These are phyloP conservation scores for Acephala macrosclerotiorum DNA, from an alignment of 2,329 filamentous ascomycete genomes.

Conservation along the genomic window DNA sequence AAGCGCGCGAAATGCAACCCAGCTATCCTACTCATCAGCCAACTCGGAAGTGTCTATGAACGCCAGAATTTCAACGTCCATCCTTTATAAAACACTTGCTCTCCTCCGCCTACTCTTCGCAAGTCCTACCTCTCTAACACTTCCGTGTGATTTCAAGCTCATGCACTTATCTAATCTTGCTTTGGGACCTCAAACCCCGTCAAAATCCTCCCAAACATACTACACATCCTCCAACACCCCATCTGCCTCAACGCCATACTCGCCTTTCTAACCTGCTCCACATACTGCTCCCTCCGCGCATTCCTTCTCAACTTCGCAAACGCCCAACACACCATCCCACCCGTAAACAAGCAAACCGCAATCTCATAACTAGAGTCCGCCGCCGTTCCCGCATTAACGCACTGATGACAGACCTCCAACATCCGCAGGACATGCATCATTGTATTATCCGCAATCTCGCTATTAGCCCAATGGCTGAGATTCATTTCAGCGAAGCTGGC, in stretches of 20 bases:
- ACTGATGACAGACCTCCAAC: slow-evolving; percentile 34
- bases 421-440: slow-evolving; percentile 39
- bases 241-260: slow-evolving; percentile 36
- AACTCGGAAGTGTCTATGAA: neutral
- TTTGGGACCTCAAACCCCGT: slow-evolving; percentile 34
- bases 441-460: slow-evolving; percentile 34
- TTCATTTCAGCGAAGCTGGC: slow-evolving; percentile 40
- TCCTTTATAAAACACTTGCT: too few relatives aligned
- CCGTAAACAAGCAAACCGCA: slow-evolving; percentile 38
- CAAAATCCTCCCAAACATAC: slow-evolving; percentile 40
- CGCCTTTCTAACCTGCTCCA: slow-evolving; percentile 35
- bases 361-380: slow-evolving; percentile 37
- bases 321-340: slow-evolving; percentile 42
- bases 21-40: neutral
- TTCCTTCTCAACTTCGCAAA: slow-evolving; percentile 36
- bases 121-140: neutral
- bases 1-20: too few relatives aligned
- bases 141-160: too few relatives aligned
- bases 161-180: too few relatives aligned
- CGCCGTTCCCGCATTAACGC: slow-evolving; percentile 26
- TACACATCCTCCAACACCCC: slow-evolving; percentile 41
- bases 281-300: slow-evolving; percentile 24
- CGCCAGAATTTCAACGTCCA: too few relatives aligned
- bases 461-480: slow-evolving; percentile 41
- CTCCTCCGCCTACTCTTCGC: neutral